Conservation (phyloP, 208 protist genomes). For the Vickermania ingenoplastis region DNA sequence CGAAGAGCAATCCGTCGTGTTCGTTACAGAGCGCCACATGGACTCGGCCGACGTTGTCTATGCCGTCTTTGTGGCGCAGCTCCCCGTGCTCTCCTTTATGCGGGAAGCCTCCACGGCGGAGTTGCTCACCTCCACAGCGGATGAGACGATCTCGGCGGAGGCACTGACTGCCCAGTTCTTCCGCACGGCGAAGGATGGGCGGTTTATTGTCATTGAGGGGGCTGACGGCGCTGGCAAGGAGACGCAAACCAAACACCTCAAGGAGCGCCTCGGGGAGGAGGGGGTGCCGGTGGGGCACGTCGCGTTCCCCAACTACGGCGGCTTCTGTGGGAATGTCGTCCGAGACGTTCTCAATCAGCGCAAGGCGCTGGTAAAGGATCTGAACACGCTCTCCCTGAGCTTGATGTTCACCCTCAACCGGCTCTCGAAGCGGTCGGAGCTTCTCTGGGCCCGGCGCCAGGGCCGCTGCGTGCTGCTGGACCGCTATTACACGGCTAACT, state of each 20-base stretch:
- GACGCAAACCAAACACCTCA: constrained; percentile 71
- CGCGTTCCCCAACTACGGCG: constrained; percentile 81
- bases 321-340: constrained; percentile 66
- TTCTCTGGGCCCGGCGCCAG: constrained; percentile 54
- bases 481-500: constrained; percentile 88
- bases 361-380: constrained; percentile 56
- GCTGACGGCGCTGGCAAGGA: constrained; percentile 88
- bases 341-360: constrained; percentile 77
- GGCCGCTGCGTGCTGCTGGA: constrained; percentile 72
- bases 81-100: constrained; percentile 19
- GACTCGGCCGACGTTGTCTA: constrained; percentile 64
- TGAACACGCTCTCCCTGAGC: constrained; percentile 82
- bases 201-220: constrained; percentile 80
- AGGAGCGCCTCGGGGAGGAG: not conserved
- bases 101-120: constrained; percentile 28
- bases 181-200: not conserved
- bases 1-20: not conserved
- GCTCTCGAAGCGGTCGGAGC: constrained; percentile 44
- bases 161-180: constrained; percentile 8
- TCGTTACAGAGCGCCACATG: constrained; percentile 14
- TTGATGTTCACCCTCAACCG: constrained; percentile 86
- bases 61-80: constrained; percentile 27
- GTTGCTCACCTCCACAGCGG: constrained; percentile 3
- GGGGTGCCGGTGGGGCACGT: constrained; percentile 18
- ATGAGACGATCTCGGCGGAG: not conserved